Evolutionary conservation across 768 basidiomycete species (phyloP), one percentile per base, ranked within the genome.

Genomic region (Rickenella mellea): DNA sequence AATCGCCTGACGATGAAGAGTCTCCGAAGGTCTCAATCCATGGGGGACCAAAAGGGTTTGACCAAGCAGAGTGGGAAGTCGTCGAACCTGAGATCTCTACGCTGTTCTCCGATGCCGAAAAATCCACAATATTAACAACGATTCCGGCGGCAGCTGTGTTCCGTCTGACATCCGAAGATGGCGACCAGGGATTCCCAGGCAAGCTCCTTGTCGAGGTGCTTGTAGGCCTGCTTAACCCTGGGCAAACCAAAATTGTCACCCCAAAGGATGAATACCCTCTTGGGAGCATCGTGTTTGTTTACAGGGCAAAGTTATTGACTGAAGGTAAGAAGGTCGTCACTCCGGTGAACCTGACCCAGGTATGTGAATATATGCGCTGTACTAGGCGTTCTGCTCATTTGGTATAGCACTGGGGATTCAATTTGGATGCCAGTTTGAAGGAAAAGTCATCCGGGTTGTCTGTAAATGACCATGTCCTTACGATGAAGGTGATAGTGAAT

Each of bases 381-480:
- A 45, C 32, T 42, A 35, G 22, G 45, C 27, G 20, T 33, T 9
- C 25, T 27, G 15, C 12, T 36, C 15, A 9, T 38, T 36, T 28
- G 28, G 32, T 24, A 37, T 44, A 86, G 81, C 83, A 86, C 56
- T 86, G 83, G 82, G 84, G 83, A 22, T 86, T 85, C 65, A 86
- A 87, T 53, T 71, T 86, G 9, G 79, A 83, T 26, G 83, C 80
- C 1, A 84, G 81, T 51, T 61, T 80, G 30, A 54, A 64, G 29
- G 54, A 60, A 6, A 66, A 62, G 5, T 51, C 59, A 2, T 68
- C 71, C 26, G 55, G 62, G 12, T 58, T 74, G 24, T 65, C 66
- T 21, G 69, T 86, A 29, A 69, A 74, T 51, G 64, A 73, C 28
- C 81, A 73, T 48, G 51, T 55, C 37, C 47, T 73, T 9, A 57